Base-by-base conservation (phyloP, 495 filamentous ascomycete species). In the Bacidia gigantensis region DNA sequence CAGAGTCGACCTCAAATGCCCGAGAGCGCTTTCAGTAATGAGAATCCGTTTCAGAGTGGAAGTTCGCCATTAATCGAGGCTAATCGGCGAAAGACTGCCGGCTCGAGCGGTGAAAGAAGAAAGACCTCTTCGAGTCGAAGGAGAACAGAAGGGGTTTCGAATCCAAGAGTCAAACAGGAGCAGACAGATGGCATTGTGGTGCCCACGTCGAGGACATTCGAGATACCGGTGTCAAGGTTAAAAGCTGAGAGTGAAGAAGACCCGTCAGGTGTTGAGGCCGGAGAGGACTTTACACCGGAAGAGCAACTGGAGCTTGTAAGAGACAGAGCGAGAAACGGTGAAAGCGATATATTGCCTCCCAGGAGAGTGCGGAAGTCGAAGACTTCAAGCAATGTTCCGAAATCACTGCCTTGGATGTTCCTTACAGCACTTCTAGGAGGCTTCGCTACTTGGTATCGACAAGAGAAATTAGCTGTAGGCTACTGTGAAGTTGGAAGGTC, bases 1-100 rank as follows among this genome's bases (percentile, higher is more conserved):
- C 52, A 57, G 62, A 12, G 62, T 53, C 20, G 64, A 68, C 11
- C 61, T 42, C 26, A 40, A 46, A 21, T 59, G 53, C 69, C 66
- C 29, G 74, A 76, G 20, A 78, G 72, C 59, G 75, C 84, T 54
- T 95, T 97, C 66, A 83, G 81, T 26, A 71, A 77, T 59, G 89
- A 97, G 45, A 98, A 98, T 60, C 90, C 92, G 0, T 98, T 98
- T 60, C 92, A 98, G 63, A 92, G 86, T 60, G 89, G 87, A 12
- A 78, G 77, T 55, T 78, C 81, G 5, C 77, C 79, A 1, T 65
- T 66, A 25, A 65, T 62, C 44, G 64, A 62, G 18, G 63, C 57
- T 25, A 59, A 48, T 14, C 66, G 52, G 52, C 54, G 60, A 21
- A 58, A 63, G 59, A 48, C 57, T 54, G 50, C 44, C 14, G 57